Base-by-base conservation (phyloP, 768 basidiomycete genomes). In the Chalciporus pseudorubinellus region DNA sequence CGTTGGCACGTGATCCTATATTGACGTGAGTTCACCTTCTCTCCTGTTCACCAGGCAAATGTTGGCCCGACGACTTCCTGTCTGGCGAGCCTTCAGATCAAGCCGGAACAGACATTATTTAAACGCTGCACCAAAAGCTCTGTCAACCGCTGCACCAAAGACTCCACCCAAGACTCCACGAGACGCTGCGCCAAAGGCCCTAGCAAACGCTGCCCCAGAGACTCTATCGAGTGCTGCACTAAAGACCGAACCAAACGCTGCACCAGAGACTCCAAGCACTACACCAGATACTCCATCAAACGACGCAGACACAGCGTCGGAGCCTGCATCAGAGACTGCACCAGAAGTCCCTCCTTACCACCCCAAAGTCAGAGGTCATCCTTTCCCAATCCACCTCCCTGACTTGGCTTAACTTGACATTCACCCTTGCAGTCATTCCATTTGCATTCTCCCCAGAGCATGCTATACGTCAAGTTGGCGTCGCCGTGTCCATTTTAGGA, bases 371-470 rank as follows among this genome's bases (percentile, higher is more conserved):
- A 70, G 71, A 73, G 72, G 72, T 73, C 56, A 52, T 58, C 46
- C 50, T 9, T 26, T 26, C 26, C 26, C 26, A 19, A 38, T 47
- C 19, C 29, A 38, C 18, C 10, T 2, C 2, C n/a, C 6, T 38
- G 46, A 31, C 50, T 22, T 10, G 44, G 7, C 18, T 21, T 36
- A 36, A 36, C n/a, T 41, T 63, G 39, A 62, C 62, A 19, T 3
- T 28, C 22, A 33, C 22, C 33, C 33, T 42, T 50, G 11, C 53
- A 84, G 82, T 79, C 2, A 74, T 75, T 57, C 82, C 82, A 2
- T 84, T 84, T 61, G 66, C 63, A 9, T 51, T 80, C 39, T 73
- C 79, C 11, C 70, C 73, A 18, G 70, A 77, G 39, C 70, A 75
- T 41, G 81, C 79, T 16, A 71, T 77, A 40, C 48, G 60, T 21